A percentile compares a stretch with the other conserved stretches of the same genome.
phyloP scores from a whole-genome alignment of 1,284 basidiomycete species.

The Tausonia pullulans region DNA sequence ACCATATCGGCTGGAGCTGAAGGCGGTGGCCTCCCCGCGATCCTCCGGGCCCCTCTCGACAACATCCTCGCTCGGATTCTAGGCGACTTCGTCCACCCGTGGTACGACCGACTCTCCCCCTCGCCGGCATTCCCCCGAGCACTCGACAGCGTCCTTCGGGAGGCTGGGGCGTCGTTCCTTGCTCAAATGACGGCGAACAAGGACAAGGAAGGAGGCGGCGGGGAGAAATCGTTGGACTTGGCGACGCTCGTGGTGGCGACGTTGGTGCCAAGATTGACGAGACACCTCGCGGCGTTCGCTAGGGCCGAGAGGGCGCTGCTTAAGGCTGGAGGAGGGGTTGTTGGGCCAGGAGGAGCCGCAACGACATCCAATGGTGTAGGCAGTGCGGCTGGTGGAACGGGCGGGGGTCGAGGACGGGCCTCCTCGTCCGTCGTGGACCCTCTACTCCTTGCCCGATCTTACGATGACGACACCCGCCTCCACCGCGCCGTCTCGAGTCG shows the following conservation, averaged over 20 bases:
- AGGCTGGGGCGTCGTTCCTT: constrained; percentile 49
- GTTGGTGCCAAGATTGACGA: constrained; percentile 73
- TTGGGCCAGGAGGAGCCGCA: constrained; percentile 12
- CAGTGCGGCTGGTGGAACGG: background rate
- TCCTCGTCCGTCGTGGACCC: too few relatives aligned
- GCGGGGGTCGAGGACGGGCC: constrained; percentile 16
- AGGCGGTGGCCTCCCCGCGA: constrained; percentile 41
- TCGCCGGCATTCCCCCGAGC: constrained; percentile 78
- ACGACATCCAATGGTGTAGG: constrained; percentile 7
- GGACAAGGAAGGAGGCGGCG: too few relatives aligned
- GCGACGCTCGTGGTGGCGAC: constrained; percentile 66
- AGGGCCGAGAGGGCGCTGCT: constrained; percentile 73
- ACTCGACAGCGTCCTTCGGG: constrained; percentile 63
- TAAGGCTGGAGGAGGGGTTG: constrained; percentile 24
- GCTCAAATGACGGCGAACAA: constrained; percentile 39
- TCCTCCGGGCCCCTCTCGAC: constrained; percentile 57
- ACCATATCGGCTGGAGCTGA: too few relatives aligned
- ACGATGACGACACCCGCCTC: constrained; percentile 36
- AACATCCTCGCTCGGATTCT: constrained; percentile 66
- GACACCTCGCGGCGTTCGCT: constrained; percentile 81
- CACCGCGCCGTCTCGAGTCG: constrained; percentile 73
- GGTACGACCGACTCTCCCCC: constrained; percentile 73
- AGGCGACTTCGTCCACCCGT: constrained; percentile 68
- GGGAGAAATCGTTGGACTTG: constrained; percentile 46
- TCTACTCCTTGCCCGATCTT: constrained; percentile 25